Evolutionary conservation across 169 alveolate species (phyloP), one percentile per base, ranked within the genome.

Genomic region (Plasmodium inui): DNA sequence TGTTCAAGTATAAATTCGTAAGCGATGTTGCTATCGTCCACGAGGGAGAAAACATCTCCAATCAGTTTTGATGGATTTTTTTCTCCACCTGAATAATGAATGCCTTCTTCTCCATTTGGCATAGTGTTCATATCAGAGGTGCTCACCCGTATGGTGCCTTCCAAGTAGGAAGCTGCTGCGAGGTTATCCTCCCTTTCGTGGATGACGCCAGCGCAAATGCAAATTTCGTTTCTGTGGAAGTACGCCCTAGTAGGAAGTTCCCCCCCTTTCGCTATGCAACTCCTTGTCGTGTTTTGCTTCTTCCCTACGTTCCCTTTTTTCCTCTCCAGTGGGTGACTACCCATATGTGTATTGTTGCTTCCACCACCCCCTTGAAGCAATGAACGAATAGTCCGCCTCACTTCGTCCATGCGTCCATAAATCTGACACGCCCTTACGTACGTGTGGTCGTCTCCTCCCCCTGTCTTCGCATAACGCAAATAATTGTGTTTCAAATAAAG

Each of bases 401-500:
- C 72, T 19, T 89, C n/a, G 1, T 89, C 89, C n/a, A 28, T 28
- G n/a, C 53, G 41, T 67, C 19, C 17, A 79, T 57, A 80, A 28
- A 89, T 41, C 30, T 89, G 3, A 39, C 81, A 37, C 22, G 82
- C 82, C 70, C 71, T 34, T 26, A 10, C 82, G 50, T 89, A 89
- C 5, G 34, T 79, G 30, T 57, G 41, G 19, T 19, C n/a, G 7
- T 50, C 30, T 14, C 10, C 34, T 39, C 78, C 71, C 30, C 26
- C 72, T 1, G 2, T 39, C 32, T 89, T 78, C 26, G 89, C 26
- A 89, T 89, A 89, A 61, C 71, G 80, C 72, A 89, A 79, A 89
- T 89, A 89, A 73, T 89, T 89, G 50, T 89, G 82, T 28, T 89
- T 89, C 71, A 89, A 89, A 79, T 79, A 89, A 41, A 89, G 61